Evolutionary conservation across 2,329 filamentous ascomycete species (phyloP), one percentile per base, ranked within the genome.

Genomic region (Curvularia sp.): DNA sequence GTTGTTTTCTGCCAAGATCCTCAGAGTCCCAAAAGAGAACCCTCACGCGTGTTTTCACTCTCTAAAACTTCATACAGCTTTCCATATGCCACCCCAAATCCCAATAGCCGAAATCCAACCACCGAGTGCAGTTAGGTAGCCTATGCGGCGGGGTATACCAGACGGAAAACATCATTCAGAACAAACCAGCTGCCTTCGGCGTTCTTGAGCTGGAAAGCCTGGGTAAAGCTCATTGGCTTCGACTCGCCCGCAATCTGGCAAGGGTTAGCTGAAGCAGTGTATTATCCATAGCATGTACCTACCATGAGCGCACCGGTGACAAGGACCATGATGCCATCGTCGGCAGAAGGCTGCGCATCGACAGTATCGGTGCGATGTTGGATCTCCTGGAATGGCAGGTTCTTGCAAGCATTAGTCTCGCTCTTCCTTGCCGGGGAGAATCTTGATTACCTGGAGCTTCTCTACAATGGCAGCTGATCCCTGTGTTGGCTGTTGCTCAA

Each of bases 131-230:
- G 50, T 36, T 39, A 28, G 10, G 43, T 39, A 30, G 49, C 56
- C 63, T 76, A 78, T 59, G 73, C 69, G 57, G 75, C 80, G 45
- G 80, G 77, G 80, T 91, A 94, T 69, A 97, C 86, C 62, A 98
- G 86, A 81, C 91, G 91, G 88, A 98, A 98, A 77, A 98, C 81
- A 79, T 98, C 94, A 84, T 98, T 97, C 82, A 89, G 89, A 76
- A 98, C 90, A 78, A 87, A 97, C 80, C 84, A 87, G 69, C 87
- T 89, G 49, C 72, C 67, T 54, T 92, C 89, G 55, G 93, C 90
- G 60, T 87, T 88, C 66, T 87, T 79, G 63, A 98, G 89, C 79
- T 96, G 90, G 86, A 98, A 98, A 55, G 86, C 81, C 82, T 98
- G 93, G 55, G 89, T 89, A 81, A 93, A 99, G 85, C 87, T 93